Percentiles rank a stretch among this genome's conserved stretches.
These are phyloP conservation scores for Ensete ventricosum DNA, from an alignment of 176 grass and related monocot genomes.

Conservation along the genomic window DNA sequence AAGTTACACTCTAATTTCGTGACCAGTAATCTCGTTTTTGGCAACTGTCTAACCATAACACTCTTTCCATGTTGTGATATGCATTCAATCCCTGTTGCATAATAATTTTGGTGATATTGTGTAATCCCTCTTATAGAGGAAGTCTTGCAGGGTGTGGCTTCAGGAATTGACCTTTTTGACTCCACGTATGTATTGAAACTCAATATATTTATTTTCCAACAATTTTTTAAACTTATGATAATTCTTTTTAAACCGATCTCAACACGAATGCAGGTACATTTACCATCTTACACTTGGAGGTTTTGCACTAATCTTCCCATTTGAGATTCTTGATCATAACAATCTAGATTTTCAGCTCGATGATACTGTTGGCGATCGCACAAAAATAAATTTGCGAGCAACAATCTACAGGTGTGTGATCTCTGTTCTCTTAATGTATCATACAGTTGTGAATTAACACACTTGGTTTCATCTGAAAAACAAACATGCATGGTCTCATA, in stretches of 20 bases:
- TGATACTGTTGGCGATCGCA: constrained; percentile 35
- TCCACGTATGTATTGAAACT: constrained; percentile 46
- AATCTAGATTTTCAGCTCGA: constrained; percentile 20
- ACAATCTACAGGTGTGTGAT: constrained; percentile 49
- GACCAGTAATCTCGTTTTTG: no score
- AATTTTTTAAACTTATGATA: no score
- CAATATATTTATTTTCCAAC: background rate
- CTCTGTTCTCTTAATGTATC: background rate
- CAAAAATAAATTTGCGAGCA: constrained; percentile 83
- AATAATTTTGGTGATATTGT: background rate
- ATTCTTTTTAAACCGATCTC: no score
- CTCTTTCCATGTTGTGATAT: background rate
- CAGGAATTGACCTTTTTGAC: constrained; percentile 88
- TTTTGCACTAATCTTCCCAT: constrained; percentile 73
- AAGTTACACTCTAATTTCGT: background rate
- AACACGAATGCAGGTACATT: constrained; percentile 48
- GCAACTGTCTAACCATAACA: no score
- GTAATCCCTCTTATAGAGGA: constrained; percentile 47
- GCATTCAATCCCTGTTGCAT: background rate
- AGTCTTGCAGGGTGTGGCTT: constrained; percentile 81
- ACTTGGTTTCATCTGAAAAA: background rate
- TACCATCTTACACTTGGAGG: constrained; percentile 93
- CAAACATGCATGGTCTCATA: background rate
- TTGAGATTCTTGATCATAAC: constrained; percentile 47
- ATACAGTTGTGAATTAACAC: no score